Conservation (phyloP, 176 grass and related monocot genomes). For the Eragrostis nindensis region DNA sequence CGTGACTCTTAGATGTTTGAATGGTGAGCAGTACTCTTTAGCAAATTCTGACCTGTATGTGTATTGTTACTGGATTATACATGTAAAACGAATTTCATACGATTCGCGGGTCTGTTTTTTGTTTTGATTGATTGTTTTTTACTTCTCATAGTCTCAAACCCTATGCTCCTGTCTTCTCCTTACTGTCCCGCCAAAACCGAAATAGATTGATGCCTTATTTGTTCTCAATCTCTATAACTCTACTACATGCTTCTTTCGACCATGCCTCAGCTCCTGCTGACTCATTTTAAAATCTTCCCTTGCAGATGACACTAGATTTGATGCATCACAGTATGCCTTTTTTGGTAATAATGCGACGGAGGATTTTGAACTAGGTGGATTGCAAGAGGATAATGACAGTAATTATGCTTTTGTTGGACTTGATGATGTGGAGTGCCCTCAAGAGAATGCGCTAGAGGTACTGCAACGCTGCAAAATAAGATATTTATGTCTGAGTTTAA, state of each 20-base stretch:
- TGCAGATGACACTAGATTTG: slow-evolving; percentile 50
- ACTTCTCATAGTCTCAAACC: not conserved
- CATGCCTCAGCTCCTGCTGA: not conserved
- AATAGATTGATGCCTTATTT: not conserved
- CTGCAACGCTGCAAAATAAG: not conserved
- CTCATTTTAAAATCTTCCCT: slow-evolving; percentile 11
- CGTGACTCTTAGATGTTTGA: no score
- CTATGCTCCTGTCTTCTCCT: not conserved
- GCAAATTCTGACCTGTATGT: no score
- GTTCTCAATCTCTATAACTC: not conserved
- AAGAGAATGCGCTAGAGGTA: slow-evolving; percentile 54
- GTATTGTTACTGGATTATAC: no score
- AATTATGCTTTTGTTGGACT: slow-evolving; percentile 34
- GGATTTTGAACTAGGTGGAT: slow-evolving; percentile 57
- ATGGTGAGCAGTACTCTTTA: no score
- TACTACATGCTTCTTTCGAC: no score
- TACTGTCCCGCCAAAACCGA: not conserved
- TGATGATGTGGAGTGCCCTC: slow-evolving; percentile 43
- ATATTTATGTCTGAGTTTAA: not conserved
- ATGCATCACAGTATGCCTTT: slow-evolving; percentile 64
- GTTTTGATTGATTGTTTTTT: no score
- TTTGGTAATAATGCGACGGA: slow-evolving; percentile 54
- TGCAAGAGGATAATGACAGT: slow-evolving; percentile 51
- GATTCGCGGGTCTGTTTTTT: not conserved
- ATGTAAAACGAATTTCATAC: not conserved